These are phyloP conservation scores for Aspergillus nanangensis DNA, from an alignment of 495 filamentous ascomycete species.

Conservation along the genomic window DNA sequence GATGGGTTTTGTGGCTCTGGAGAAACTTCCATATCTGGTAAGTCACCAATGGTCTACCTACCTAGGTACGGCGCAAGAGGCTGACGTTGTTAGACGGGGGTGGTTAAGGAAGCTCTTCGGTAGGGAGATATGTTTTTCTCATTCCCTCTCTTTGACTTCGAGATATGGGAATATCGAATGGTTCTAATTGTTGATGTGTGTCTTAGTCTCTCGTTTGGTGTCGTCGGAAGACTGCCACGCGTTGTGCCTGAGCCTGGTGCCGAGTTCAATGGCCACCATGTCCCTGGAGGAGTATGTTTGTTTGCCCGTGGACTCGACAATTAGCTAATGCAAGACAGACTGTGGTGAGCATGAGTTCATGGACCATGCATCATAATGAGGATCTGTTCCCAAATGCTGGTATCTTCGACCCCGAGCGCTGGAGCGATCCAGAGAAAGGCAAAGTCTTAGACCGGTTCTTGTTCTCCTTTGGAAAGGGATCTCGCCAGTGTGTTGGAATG, in stretches of 20 bases:
- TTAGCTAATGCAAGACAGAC: slow-evolving; percentile 6
- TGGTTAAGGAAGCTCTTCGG: slow-evolving; percentile 27
- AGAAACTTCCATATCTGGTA: slow-evolving; percentile 33
- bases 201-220: slow-evolving; percentile 23
- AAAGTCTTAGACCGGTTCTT: slow-evolving; percentile 22
- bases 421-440: slow-evolving; percentile 8
- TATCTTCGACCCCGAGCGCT: slow-evolving; percentile 25
- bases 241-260: slow-evolving; percentile 21
- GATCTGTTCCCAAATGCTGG: slow-evolving; percentile 28
- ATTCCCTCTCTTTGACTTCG: too few relatives aligned
- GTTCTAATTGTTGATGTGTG: slow-evolving; percentile 1
- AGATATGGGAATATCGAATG: not conserved
- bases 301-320: not conserved
- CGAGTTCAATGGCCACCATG: slow-evolving; percentile 19
- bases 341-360: slow-evolving; percentile 22
- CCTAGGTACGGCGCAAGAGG: too few relatives aligned
- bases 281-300: slow-evolving; percentile 20
- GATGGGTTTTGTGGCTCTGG: slow-evolving; percentile 16
- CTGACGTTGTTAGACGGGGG: slow-evolving; percentile 13
- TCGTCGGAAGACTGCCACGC: slow-evolving; percentile 23
- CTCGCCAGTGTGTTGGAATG: slow-evolving; percentile 36
- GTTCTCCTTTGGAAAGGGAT: slow-evolving; percentile 23
- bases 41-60: slow-evolving; percentile 1
- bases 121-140: not conserved
- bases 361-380: slow-evolving; percentile 31